A percentile compares a stretch with the other conserved stretches of the same genome.
These are phyloP conservation scores for Rhizophora apiculata DNA, from an alignment of 345 rosid species.

Conservation along the genomic window DNA sequence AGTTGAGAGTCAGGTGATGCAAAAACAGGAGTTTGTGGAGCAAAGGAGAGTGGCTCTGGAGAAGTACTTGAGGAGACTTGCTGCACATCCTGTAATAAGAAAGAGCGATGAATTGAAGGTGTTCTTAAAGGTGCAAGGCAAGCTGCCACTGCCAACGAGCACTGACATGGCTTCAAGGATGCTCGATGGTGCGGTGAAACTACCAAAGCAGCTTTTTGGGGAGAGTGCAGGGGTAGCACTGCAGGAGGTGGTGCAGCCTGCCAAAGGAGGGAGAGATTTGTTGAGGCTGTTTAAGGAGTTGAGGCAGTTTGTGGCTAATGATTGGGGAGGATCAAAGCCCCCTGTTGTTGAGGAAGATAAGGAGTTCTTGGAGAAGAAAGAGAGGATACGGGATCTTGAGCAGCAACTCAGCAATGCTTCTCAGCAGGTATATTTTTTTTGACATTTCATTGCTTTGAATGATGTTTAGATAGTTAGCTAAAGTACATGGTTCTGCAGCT, in stretches of 20 bases:
- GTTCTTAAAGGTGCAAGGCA: constrained; percentile 81
- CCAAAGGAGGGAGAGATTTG: constrained; percentile 85
- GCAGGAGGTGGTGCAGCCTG: constrained; percentile 82
- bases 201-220: constrained; percentile 81
- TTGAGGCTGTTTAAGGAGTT: constrained; percentile 86
- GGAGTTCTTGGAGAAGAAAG: constrained; percentile 81
- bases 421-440: constrained; percentile 55
- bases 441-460: background rate
- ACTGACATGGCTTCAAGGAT: constrained; percentile 87
- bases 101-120: constrained; percentile 78
- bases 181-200: constrained; percentile 89
- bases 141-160: constrained; percentile 54
- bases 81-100: constrained; percentile 66
- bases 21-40: constrained; percentile 93
- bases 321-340: constrained; percentile 84
- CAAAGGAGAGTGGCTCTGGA: constrained; percentile 85
- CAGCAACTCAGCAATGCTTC: constrained; percentile 86
- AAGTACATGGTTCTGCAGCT: background rate
- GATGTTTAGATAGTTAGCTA: background rate
- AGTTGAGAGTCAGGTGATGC: constrained; percentile 96
- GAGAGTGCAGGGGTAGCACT: constrained; percentile 61
- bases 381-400: constrained; percentile 76
- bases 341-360: constrained; percentile 88
- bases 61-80: constrained; percentile 74
- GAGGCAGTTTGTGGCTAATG: constrained; percentile 81